Evolutionary conservation across 768 basidiomycete genomes (phyloP).

Genomic region (Podaxis sp.): DNA sequence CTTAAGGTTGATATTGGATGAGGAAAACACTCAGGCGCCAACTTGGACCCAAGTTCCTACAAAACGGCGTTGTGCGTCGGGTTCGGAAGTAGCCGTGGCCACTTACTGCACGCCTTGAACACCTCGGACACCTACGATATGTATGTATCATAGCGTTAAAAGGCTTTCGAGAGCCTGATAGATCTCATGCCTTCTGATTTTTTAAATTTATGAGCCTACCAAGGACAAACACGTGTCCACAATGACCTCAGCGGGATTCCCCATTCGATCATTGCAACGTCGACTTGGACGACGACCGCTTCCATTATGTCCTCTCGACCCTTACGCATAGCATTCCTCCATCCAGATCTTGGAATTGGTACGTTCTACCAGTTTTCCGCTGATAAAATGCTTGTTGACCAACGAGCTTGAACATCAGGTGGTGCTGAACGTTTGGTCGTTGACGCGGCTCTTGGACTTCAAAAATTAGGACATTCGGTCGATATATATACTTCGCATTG

Average conservation of each 20-base stretch:
- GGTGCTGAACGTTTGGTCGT: conserved; percentile 95
- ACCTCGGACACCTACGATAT: no score
- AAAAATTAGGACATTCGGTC: conserved; percentile 80
- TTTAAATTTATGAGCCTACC: background rate
- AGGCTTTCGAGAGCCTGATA: no score
- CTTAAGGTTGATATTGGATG: no score
- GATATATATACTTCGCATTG: conserved; percentile 94
- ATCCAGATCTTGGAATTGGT: conserved; percentile 97
- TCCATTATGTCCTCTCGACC: conserved; percentile 15
- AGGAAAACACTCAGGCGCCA: no score
- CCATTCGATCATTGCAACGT: background rate
- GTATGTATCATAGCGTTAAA: no score
- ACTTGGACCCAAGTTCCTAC: no score
- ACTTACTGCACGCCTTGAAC: no score
- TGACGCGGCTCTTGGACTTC: conserved; percentile 89
- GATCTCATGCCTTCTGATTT: background rate
- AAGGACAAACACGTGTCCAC: conserved; percentile 9
- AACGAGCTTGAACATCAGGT: conserved; percentile 46
- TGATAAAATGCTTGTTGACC: conserved; percentile 13
- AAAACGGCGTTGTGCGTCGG: no score
- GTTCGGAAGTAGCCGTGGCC: no score
- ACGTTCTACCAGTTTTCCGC: conserved; percentile 20
- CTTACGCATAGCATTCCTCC: conserved; percentile 76
- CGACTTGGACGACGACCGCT: background rate
- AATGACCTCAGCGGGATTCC: conserved; percentile 5